Conservation (phyloP, 176 grass and related monocot genomes). For the Carex scoparia region DNA sequence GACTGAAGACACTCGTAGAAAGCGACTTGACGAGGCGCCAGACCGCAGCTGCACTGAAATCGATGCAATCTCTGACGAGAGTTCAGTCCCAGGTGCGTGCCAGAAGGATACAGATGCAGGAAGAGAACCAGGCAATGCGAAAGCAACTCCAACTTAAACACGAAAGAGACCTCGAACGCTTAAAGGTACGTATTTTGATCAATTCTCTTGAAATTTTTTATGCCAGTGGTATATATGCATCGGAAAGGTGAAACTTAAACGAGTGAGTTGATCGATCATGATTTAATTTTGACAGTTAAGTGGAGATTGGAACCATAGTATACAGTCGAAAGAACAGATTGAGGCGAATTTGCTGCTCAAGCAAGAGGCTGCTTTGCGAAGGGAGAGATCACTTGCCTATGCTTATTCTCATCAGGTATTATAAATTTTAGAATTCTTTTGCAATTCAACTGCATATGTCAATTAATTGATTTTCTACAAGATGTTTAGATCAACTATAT, state of each 20-base stretch:
- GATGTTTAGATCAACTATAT: background rate
- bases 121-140: conserved; percentile 62
- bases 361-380: conserved; percentile 55
- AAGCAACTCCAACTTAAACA: conserved; percentile 48
- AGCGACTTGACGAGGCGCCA: conserved; percentile 55
- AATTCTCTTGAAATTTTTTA: background rate
- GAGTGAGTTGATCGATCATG: background rate
- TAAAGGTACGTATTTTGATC: conserved; percentile 32
- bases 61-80: conserved; percentile 62
- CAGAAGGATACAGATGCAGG: conserved; percentile 58
- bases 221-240: background rate
- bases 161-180: conserved; percentile 36
- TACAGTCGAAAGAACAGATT: conserved; percentile 71
- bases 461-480: background rate
- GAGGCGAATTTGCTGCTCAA: conserved; percentile 43
- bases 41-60: conserved; percentile 40
- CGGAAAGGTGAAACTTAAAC: background rate
- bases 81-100: conserved; percentile 64
- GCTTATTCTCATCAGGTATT: conserved; percentile 79
- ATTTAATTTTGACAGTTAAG: conserved; percentile 32
- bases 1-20: conserved; percentile 53
- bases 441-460: too few species aligned
- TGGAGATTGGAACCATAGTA: conserved; percentile 63
- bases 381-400: conserved; percentile 61
- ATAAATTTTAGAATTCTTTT: background rate